phyloP scores from a whole-genome alignment of 2,329 filamentous ascomycete genomes.

The Pyricularia pennisetigena region DNA sequence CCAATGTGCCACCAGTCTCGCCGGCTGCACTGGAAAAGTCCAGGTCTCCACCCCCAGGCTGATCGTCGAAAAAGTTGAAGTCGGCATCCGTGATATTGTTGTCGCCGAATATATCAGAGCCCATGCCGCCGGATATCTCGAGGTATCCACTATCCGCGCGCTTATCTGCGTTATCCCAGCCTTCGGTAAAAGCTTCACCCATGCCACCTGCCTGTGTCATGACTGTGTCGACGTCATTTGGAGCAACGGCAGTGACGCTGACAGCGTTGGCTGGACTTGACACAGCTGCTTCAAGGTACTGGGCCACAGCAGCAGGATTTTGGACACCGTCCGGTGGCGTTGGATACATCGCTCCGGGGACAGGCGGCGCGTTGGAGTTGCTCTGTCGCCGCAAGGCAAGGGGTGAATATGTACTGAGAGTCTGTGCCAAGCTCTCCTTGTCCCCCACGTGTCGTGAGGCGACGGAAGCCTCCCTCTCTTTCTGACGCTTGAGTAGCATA shows the following conservation, averaged over 20 bases:
- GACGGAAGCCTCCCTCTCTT: conserved; percentile 32
- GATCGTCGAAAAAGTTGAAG: conserved; percentile 74
- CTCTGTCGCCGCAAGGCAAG: conserved; percentile 38
- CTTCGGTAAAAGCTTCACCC: conserved; percentile 22
- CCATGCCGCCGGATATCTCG: conserved; percentile 42
- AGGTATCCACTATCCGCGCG: conserved; percentile 47
- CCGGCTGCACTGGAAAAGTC: conserved; percentile 1
- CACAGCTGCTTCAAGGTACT: conserved; percentile 43
- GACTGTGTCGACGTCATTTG: conserved; percentile 26
- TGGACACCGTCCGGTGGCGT: conserved; percentile 61
- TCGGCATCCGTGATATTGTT: conserved; percentile 71
- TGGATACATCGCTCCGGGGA: conserved; percentile 52
- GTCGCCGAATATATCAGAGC: conserved; percentile 62
- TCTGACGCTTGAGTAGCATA: conserved; percentile 34
- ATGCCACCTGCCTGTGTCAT: conserved; percentile 16
- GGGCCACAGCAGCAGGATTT: conserved; percentile 39
- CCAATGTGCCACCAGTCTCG: not conserved
- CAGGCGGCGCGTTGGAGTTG: conserved; percentile 22
- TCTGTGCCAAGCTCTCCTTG: conserved; percentile 29
- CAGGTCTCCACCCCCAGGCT: conserved; percentile 25
- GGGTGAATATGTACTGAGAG: conserved; percentile 41
- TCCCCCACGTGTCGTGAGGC: conserved; percentile 30
- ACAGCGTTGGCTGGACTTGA: conserved; percentile 44
- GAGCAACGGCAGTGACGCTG: conserved; percentile 16
- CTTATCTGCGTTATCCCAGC: conserved; percentile 35